Conservation (phyloP, 352 stramenopile species). For the Pythium chondricola region DNA sequence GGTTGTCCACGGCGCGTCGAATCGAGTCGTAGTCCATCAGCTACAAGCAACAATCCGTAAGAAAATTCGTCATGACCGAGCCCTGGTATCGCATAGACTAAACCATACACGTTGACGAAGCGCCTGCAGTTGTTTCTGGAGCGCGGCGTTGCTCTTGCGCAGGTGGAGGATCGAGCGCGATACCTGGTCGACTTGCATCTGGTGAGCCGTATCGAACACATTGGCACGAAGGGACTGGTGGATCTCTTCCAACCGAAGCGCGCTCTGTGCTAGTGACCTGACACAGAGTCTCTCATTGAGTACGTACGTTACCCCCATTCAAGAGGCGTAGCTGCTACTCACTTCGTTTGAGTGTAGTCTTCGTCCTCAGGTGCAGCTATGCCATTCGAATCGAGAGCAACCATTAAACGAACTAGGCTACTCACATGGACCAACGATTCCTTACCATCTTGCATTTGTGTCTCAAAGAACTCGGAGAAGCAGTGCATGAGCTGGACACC, state of each 20-base stretch:
- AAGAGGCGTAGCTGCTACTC: not conserved
- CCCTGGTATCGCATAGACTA: not conserved
- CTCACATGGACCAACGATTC: not conserved
- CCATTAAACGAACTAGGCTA: not conserved
- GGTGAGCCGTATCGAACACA: conserved; percentile 22
- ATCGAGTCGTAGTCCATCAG: conserved; percentile 69
- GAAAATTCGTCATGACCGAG: not conserved
- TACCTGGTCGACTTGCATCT: conserved; percentile 28
- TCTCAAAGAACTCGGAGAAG: conserved; percentile 29
- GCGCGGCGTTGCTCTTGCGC: conserved; percentile 19
- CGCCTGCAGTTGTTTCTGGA: conserved; percentile 25
- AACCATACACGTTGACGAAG: conserved; percentile 24
- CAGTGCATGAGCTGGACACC: conserved; percentile 25
- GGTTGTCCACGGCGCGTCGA: conserved; percentile 50
- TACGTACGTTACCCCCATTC: too few relatives aligned
- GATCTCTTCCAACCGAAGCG: conserved; percentile 28
- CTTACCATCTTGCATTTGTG: conserved; percentile 26
- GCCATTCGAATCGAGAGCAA: not conserved
- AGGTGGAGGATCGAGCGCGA: conserved; percentile 24
- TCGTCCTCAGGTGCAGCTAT: conserved; percentile 17
- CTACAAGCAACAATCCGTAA: conserved; percentile 13
- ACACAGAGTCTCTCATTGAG: not conserved
- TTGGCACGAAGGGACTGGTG: conserved; percentile 25
- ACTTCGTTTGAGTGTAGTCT: conserved; percentile 20
- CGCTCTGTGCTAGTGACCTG: conserved; percentile 26